Base-by-base conservation (phyloP, 345 rosid species). In the Citrus inodora region DNA sequence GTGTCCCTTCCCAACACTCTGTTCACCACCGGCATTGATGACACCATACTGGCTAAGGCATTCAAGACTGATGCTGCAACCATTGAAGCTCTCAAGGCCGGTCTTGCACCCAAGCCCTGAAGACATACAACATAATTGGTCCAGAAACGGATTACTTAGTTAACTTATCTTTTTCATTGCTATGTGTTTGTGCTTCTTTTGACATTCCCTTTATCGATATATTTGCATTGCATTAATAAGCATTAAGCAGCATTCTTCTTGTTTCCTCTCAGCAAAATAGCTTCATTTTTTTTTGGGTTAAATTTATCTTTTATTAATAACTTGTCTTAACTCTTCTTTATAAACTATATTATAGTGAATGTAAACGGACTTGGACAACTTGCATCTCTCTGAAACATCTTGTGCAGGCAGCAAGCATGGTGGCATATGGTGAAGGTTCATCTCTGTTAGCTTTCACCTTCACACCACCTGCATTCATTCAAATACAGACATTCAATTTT, bases 351-450 rank as follows among this genome's bases (percentile, higher is more conserved):
- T 16, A 1, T 0, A 62, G 8, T 19, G 4, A 32, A 32, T 6
- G 19, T 17, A 65, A 65, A 65, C 33, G 17, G n/a, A 32, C 25
- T 35, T 37, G 21, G 46, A 1, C 5, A 33, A 21, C 42, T 86
- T 84, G 89, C 87, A 84, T 80, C 84, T 73, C 62, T 78, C 78
- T 3, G 87, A 19, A 80, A 86, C 89, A 77, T 84, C 89, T 28
- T 86, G 86, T 16, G 89, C 87, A 1, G 87, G 89, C 87, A 1
- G 87, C 87, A 86, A 84, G 87, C 85, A 82, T 82, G 60, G 89
- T 86, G 28, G 87, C 87, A 71, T 84, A 86, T 1, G 85, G 89
- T 24, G 89, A 86, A 53, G 87, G 82, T 65, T 86, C 89, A 82
- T 84, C 87, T 75, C 87, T 82, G 68, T 86, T 86, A 64, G 87